Base-by-base conservation (phyloP, 2,329 filamentous ascomycete genomes). In the Botrytis fragariae region DNA sequence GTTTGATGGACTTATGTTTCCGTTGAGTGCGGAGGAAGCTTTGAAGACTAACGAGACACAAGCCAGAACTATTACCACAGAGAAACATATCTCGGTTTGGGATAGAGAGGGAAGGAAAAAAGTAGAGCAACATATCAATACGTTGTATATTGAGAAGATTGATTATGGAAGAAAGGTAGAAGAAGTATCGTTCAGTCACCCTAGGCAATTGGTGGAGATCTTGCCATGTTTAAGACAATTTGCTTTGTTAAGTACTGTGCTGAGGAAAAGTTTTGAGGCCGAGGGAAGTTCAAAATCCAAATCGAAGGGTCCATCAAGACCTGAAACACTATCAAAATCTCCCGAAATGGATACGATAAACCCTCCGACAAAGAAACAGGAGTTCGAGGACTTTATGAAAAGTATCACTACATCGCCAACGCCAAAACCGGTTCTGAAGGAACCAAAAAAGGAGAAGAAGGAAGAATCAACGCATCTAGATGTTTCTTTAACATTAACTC, bases 201-300 rank as follows among this genome's bases (percentile, higher is more conserved):
- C 93, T 0, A 88, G 90, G 68, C 93, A 97, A 79, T 83, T 97
- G 6, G 84, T 95, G 10, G 86, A 88, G 71, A 89, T 95, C 79
- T 85, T 97, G n/a, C 92, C 93, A 0, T 84, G 87, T 6, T 84
- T 96, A 25, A 86, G 93, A 22, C 93, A 96, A 80, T 96, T 93
- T 79, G 91, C 91, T 0, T 90, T 92, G 76, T 84, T 93, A 7
- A 89, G 89, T 1, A 88, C 85, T 0, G 82, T 96, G 3, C 84
- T 95, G 5, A 83, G 86, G 72, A 88, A 87, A 68, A 89, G 87
- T 73, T 92, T 93, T 78, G 45, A 62, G 4, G 71, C 75, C 0
- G 74, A 61, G 32, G 70, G 32, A 51, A 42, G 22, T 22, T 29
- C 35, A 32, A 68, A 39, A 25, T 57, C 10, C 9, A 68, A 32